Evolutionary conservation across 2,329 filamentous ascomycete genomes (phyloP).

Genomic region (Nemania sp.): DNA sequence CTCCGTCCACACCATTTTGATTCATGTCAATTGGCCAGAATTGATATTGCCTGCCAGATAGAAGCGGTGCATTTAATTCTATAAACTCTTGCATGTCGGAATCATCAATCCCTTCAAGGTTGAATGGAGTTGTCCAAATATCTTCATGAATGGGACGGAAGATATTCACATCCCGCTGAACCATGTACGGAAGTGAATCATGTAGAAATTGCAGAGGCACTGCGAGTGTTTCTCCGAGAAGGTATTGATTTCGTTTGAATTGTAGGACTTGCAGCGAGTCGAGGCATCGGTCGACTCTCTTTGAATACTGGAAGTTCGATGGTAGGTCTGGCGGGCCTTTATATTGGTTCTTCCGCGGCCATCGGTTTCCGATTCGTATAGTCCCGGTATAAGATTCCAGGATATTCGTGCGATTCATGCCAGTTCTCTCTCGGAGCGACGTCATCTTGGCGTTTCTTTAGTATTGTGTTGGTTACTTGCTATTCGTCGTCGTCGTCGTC

Average conservation of each 20-base stretch:
- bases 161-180: constrained; percentile 31
- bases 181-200: constrained; percentile 34
- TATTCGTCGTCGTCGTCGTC: no score
- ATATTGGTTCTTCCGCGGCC: constrained; percentile 18
- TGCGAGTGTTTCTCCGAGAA: not conserved
- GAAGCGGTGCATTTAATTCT: not conserved
- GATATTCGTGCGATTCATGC: constrained; percentile 19
- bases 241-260: constrained; percentile 11
- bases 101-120: not conserved
- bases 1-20: no score
- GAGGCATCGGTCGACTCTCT: constrained; percentile 1
- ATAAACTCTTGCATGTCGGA: not conserved
- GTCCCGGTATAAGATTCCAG: not conserved
- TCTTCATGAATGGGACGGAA: not conserved
- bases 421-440: not conserved
- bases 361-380: constrained; percentile 17
- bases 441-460: constrained; percentile 13
- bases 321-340: constrained; percentile 26
- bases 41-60: constrained; percentile 30
- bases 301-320: not conserved
- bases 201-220: constrained; percentile 33
- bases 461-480: not conserved
- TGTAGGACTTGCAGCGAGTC: constrained; percentile 27
- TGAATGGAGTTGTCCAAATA: not conserved
- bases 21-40: constrained; percentile 41